Percentiles rank a stretch among this genome's conserved stretches.
phyloP scores from a whole-genome alignment of 768 basidiomycete genomes.

The Russula compacta region DNA sequence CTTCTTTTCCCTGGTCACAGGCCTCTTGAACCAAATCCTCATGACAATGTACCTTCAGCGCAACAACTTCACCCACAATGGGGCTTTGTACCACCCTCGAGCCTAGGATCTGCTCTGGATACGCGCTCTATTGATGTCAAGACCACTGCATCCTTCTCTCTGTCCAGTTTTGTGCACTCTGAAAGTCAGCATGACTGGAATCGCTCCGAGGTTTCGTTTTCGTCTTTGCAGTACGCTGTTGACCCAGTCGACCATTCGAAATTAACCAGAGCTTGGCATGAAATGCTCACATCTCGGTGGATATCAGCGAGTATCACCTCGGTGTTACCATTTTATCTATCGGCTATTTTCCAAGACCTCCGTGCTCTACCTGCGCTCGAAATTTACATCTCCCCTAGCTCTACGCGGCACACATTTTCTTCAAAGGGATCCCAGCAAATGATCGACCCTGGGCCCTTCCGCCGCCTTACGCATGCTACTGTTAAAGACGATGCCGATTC shows the following conservation, averaged over 20 bases:
- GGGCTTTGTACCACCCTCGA: not conserved
- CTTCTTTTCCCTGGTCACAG: constrained; percentile 53
- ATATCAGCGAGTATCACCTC: constrained; percentile 16
- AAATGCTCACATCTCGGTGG: constrained; percentile 17
- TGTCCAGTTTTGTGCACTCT: not conserved
- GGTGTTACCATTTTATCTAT: constrained; percentile 18
- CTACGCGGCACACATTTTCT: not conserved
- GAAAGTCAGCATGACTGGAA: not conserved
- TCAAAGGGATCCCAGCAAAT: not conserved
- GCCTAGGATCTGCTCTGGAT: not conserved
- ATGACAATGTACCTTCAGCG: not conserved
- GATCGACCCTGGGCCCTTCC: constrained; percentile 17
- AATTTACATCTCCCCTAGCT: constrained; percentile 4
- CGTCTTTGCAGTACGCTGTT: not conserved
- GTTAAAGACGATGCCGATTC: constrained; percentile 12
- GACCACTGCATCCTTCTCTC: not conserved
- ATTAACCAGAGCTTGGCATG: constrained; percentile 16
- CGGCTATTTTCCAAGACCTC: constrained; percentile 13
- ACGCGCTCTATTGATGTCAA: not conserved
- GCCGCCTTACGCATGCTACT: constrained; percentile 11
- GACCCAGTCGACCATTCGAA: constrained; percentile 18
- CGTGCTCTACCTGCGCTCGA: constrained; percentile 19
- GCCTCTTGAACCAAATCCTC: not conserved
- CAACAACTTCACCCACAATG: not conserved
- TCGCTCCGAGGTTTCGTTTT: not conserved